A percentile compares a stretch with the other conserved stretches of the same genome.
phyloP scores from a whole-genome alignment of 106 monocot species.

The Phalaenopsis aphrodite region DNA sequence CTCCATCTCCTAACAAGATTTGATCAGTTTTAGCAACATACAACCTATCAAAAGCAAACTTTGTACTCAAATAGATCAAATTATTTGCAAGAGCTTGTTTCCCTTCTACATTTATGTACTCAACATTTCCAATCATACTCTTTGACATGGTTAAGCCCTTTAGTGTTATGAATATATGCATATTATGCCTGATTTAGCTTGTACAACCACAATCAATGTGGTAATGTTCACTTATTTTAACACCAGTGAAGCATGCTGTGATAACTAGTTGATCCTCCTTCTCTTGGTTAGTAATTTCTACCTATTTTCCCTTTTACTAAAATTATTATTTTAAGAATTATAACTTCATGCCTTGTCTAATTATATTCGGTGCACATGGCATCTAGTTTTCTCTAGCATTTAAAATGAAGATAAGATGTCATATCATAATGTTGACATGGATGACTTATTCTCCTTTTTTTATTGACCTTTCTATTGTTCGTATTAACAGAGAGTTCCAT shows the following conservation, averaged over 20 bases:
- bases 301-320: background rate
- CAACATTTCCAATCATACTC: background rate
- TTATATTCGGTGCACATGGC: background rate
- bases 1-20: background rate
- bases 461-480: background rate
- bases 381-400: background rate
- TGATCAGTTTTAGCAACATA: background rate
- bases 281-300: background rate
- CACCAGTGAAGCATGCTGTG: background rate
- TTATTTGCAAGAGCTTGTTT: background rate
- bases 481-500: background rate
- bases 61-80: background rate
- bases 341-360: background rate
- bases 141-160: background rate
- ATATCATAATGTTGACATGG: background rate
- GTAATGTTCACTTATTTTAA: background rate
- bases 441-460: background rate
- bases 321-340: background rate
- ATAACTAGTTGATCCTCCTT: slow-evolving; percentile 3
- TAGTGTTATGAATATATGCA: background rate
- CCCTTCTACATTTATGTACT: background rate
- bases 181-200: background rate
- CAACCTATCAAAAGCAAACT: background rate
- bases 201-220: slow-evolving; percentile 5
- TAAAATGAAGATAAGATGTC: background rate